A percentile compares a stretch with the other conserved stretches of the same genome.
Conservation (phyloP, 2,329 filamentous ascomycete species). For the Xylaria sp. region DNA sequence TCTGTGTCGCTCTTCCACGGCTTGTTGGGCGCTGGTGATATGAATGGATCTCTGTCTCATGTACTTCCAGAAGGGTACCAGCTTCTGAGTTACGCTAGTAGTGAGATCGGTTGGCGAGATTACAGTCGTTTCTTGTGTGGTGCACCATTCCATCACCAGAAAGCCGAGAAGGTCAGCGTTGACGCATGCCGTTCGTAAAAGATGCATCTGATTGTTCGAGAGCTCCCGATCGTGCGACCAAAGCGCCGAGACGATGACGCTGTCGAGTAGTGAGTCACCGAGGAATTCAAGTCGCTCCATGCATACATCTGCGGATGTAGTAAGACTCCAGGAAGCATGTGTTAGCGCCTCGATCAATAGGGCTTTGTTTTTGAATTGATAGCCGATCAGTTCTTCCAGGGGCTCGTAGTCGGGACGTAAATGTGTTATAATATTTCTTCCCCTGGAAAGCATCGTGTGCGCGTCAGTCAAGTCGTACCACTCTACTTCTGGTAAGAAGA, state of each 20-base stretch:
- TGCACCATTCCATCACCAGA: conserved; percentile 69
- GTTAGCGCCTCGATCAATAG: conserved; percentile 84
- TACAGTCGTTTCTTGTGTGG: conserved; percentile 49
- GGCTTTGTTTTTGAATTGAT: conserved; percentile 73
- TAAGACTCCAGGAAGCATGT: conserved; percentile 69
- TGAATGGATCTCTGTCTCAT: conserved; percentile 67
- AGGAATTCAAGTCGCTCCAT: conserved; percentile 87
- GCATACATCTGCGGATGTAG: conserved; percentile 51
- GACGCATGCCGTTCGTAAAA: conserved; percentile 77
- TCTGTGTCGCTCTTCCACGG: conserved; percentile 57
- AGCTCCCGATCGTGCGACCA: conserved; percentile 58
- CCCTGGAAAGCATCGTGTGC: conserved; percentile 56
- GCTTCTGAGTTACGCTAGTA: conserved; percentile 40
- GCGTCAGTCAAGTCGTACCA: conserved; percentile 61
- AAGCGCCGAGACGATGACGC: conserved; percentile 73
- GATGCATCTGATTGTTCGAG: conserved; percentile 72
- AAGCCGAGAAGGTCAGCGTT: conserved; percentile 86
- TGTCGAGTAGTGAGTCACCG: conserved; percentile 86
- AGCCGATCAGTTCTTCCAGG: conserved; percentile 74
- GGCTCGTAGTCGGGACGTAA: conserved; percentile 56
- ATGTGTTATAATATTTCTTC: conserved; percentile 49
- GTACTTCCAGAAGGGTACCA: conserved; percentile 72
- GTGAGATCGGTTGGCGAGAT: conserved; percentile 41
- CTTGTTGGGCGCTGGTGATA: conserved; percentile 59
- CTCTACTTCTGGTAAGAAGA: conserved; percentile 70